Conservation (phyloP, 768 basidiomycete species). For the Boletus pseudopeckii region DNA sequence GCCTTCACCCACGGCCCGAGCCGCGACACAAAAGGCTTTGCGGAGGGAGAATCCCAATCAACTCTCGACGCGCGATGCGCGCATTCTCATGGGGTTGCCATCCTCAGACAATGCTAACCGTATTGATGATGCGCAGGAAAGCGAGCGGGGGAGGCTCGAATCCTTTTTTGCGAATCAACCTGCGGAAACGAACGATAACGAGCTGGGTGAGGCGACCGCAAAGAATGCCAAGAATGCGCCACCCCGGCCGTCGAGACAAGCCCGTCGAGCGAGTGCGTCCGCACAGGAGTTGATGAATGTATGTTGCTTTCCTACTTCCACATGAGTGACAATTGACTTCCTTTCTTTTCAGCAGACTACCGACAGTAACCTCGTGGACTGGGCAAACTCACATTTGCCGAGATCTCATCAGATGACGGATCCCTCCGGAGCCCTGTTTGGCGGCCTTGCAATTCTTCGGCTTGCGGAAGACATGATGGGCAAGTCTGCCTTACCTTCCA, state of each 20-base stretch:
- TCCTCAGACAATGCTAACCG: slow-evolving; percentile 23
- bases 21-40: slow-evolving; percentile 82
- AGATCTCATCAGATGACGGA: slow-evolving; percentile 54
- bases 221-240: slow-evolving; percentile 37
- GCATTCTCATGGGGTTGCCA: slow-evolving; percentile 65
- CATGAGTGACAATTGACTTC: too few relatives aligned
- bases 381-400: slow-evolving; percentile 88
- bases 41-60: slow-evolving; percentile 83
- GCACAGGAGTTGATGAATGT: slow-evolving; percentile 23
- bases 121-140: slow-evolving; percentile 27
- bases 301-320: not conserved
- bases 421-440: slow-evolving; percentile 42
- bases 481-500: slow-evolving; percentile 59
- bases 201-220: slow-evolving; percentile 13
- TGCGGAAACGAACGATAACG: slow-evolving; percentile 15
- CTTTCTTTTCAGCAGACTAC: slow-evolving; percentile 15
- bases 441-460: slow-evolving; percentile 77
- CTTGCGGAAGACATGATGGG: slow-evolving; percentile 81
- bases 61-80: slow-evolving; percentile 75
- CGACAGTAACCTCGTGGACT: slow-evolving; percentile 66
- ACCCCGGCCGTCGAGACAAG: slow-evolving; percentile 66
- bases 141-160: slow-evolving; percentile 49
- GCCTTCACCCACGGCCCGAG: slow-evolving; percentile 85
- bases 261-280: slow-evolving; percentile 41
- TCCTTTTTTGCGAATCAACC: slow-evolving; percentile 52